Evolutionary conservation across 2,329 filamentous ascomycete species (phyloP).

Genomic region (Penicillium sp.): DNA sequence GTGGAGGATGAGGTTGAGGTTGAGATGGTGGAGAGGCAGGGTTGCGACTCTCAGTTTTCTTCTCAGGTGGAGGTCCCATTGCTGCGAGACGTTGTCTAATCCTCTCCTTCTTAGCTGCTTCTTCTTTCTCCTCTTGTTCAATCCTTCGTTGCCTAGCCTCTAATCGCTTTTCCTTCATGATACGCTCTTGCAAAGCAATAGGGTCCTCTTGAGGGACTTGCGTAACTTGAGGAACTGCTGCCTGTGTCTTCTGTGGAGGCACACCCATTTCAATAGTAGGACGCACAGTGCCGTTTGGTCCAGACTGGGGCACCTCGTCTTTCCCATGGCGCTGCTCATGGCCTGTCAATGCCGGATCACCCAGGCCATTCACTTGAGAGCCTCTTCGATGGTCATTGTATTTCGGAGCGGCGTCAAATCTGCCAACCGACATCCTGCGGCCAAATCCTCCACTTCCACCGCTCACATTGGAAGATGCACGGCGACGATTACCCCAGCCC

Average conservation of each 20-base stretch:
- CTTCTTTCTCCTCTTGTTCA: conserved; percentile 55
- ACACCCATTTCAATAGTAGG: conserved; percentile 29
- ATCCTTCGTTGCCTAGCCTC: conserved; percentile 52
- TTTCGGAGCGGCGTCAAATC: conserved; percentile 43
- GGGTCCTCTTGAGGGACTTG: conserved; percentile 38
- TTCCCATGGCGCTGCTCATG: conserved; percentile 26
- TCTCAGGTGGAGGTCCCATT: conserved; percentile 47
- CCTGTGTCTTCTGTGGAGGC: conserved; percentile 22
- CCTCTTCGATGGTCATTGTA: conserved; percentile 39
- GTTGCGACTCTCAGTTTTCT: conserved; percentile 29
- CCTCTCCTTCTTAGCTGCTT: conserved; percentile 56
- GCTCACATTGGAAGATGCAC: conserved; percentile 87
- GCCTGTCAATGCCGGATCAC: conserved; percentile 32
- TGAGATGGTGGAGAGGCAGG: conserved; percentile 22
- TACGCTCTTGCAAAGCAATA: conserved; percentile 55
- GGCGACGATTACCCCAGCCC: conserved; percentile 66
- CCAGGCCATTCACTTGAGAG: conserved; percentile 38
- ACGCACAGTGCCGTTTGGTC: conserved; percentile 32
- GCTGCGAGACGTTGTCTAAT: conserved; percentile 55
- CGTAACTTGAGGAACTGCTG: conserved; percentile 12
- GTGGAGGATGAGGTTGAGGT: conserved; percentile 25
- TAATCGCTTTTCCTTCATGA: conserved; percentile 59
- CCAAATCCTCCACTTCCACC: conserved; percentile 71
- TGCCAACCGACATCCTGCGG: conserved; percentile 59
- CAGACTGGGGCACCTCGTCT: conserved; percentile 20